phyloP scores from a whole-genome alignment of 306 rosid species.

The Parietaria judaica region DNA sequence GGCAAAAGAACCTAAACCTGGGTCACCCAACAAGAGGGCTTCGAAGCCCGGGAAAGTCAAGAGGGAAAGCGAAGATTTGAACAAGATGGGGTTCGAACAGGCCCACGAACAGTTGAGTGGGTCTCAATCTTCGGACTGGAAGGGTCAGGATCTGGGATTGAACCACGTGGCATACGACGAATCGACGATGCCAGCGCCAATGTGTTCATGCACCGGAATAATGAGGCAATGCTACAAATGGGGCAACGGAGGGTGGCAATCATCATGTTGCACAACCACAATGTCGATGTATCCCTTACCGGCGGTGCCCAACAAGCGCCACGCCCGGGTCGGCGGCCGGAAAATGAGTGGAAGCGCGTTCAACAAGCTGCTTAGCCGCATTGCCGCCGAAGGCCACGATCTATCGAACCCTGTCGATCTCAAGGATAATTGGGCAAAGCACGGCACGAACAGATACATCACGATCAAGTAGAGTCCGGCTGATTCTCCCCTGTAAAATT shows the following conservation, averaged over 20 bases:
- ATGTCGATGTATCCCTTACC: constrained; percentile 93
- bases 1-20: constrained; percentile 54
- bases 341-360: constrained; percentile 99
- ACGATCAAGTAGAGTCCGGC: constrained; percentile 61
- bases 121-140: constrained; percentile 89
- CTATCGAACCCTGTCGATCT: constrained; percentile 86
- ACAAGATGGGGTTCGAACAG: constrained; percentile 71
- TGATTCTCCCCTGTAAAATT: neutral
- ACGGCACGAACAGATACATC: constrained; percentile 97
- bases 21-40: constrained; percentile 57
- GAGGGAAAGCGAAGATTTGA: constrained; percentile 68
- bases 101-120: constrained; percentile 51
- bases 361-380: constrained; percentile 84
- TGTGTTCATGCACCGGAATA: constrained; percentile 83
- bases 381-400: constrained; percentile 94
- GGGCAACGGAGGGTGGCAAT: constrained; percentile 99
- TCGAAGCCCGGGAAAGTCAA: constrained; percentile 62
- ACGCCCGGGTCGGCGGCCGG: constrained; percentile 88
- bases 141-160: constrained; percentile 80
- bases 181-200: constrained; percentile 92
- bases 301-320: constrained; percentile 93
- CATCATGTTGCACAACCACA: constrained; percentile 92
- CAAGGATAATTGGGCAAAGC: constrained; percentile 95
- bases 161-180: constrained; percentile 90
- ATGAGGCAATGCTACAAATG: constrained; percentile 94